Evolutionary conservation across 129 eudicot species (phyloP), one percentile per base, ranked within the genome.

Genomic region (Centella asiatica): DNA sequence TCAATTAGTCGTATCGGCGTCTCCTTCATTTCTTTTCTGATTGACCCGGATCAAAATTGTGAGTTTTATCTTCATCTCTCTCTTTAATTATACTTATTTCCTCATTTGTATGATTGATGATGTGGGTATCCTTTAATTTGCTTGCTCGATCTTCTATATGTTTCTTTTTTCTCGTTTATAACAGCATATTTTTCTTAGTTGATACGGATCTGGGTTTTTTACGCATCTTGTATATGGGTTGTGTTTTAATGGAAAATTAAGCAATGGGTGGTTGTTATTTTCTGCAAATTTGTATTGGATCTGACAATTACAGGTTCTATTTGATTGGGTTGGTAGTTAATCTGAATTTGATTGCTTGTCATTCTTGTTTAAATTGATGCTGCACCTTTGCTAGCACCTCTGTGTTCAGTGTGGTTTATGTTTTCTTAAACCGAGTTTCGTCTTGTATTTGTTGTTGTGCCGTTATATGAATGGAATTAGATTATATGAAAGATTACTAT

Each of bases 231-330:
- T 55, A 15, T 14, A 20, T 55, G 40, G 60, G 39, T 55, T 55
- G 8, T 55, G 60, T 15, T 26, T 55, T 29, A 26, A 27, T 33
- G 9, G 15, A 7, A 4, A 55, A 28, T 55, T 55, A 23, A 29
- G 40, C 28, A 34, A 17, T 28, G 60, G 60, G 60, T 55, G 22
- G 28, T 55, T 55, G 24, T 55, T 55, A 34, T 2, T 55, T 55
- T 55, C 32, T 33, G 60, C 42, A 37, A 51, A 26, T 55, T 29
- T 29, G 23, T 55, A 23, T 18, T 55, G 60, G 60, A 55, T 55
- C 40, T 29, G 3, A 15, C 12, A 29, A 20, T 55, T 26, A 8
- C 20, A 29, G 60, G 40, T 29, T 54, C 4, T 26, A 37, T 37
- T 37, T 37, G 42, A 37, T 37, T 9, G 15, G 12, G 12, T 9